Conservation (phyloP, 768 basidiomycete species). For the Suillus alpinus region DNA sequence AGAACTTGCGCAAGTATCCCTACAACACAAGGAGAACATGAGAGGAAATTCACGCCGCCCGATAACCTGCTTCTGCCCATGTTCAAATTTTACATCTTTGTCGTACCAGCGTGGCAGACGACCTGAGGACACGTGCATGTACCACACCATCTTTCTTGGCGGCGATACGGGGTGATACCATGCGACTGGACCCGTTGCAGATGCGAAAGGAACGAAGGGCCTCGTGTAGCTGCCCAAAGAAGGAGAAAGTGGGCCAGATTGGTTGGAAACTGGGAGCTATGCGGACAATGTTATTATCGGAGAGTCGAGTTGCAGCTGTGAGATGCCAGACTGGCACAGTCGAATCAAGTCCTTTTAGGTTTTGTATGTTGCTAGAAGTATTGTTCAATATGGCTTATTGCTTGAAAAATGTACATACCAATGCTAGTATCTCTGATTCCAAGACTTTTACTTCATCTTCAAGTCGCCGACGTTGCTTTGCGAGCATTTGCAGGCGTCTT, state of each 20-base stretch:
- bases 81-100: slow-evolving; percentile 84
- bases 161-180: slow-evolving; percentile 38
- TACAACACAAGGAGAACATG: slow-evolving; percentile 25
- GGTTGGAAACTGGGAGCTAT: slow-evolving; percentile 49
- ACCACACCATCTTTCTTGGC: not conserved
- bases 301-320: slow-evolving; percentile 43
- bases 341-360: not conserved
- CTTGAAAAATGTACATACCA: slow-evolving; percentile 38
- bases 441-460: slow-evolving; percentile 60
- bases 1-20: slow-evolving; percentile 83
- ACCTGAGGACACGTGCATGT: slow-evolving; percentile 49
- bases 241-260: slow-evolving; percentile 29
- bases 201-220: slow-evolving; percentile 77
- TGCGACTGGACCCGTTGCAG: slow-evolving; percentile 75
- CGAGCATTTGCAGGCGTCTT: slow-evolving; percentile 59
- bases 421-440: slow-evolving; percentile 57
- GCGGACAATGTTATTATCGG: slow-evolving; percentile 66
- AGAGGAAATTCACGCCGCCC: slow-evolving; percentile 68
- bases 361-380: not conserved
- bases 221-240: slow-evolving; percentile 62
- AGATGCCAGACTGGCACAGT: not conserved
- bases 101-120: slow-evolving; percentile 78
- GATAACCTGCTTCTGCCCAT: slow-evolving; percentile 85
- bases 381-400: not conserved
- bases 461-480: slow-evolving; percentile 63